phyloP scores from a whole-genome alignment of 2,329 filamentous ascomycete genomes.

The Pseudophaeomoniella oleicola region DNA sequence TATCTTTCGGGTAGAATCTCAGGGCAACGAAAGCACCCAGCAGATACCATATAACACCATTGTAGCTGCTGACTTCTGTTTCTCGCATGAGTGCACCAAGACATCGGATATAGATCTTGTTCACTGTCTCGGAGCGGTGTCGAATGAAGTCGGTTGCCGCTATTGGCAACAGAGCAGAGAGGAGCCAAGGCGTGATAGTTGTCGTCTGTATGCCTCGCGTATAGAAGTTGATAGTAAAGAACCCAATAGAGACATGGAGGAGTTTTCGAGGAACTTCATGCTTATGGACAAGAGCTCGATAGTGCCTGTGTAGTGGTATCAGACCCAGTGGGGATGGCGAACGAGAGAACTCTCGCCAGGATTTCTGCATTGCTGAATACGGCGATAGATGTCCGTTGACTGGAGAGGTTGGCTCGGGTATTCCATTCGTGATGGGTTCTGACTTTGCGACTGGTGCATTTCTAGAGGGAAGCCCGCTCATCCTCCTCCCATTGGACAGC shows the following conservation, averaged over 20 bases:
- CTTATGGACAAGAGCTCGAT: conserved; percentile 82
- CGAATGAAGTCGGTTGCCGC: conserved; percentile 67
- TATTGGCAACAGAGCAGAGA: conserved; percentile 70
- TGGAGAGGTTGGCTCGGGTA: conserved; percentile 19
- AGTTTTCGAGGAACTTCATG: conserved; percentile 92
- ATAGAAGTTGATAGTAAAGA: conserved; percentile 81
- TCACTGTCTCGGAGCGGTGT: conserved; percentile 67
- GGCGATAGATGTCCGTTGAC: conserved; percentile 60
- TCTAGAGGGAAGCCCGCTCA: conserved; percentile 38
- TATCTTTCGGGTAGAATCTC: conserved; percentile 80
- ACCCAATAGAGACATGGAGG: conserved; percentile 91
- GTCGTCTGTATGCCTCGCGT: conserved; percentile 59
- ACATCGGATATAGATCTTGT: conserved; percentile 69
- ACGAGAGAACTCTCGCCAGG: conserved; percentile 76
- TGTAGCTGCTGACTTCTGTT: conserved; percentile 85
- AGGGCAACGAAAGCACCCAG: conserved; percentile 79
- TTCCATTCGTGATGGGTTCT: conserved; percentile 22
- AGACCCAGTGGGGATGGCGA: conserved; percentile 85
- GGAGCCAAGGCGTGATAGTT: conserved; percentile 70
- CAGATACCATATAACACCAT: conserved; percentile 94
- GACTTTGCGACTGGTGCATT: conserved; percentile 29
- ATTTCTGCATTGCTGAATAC: conserved; percentile 39
- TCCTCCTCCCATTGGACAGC: conserved; percentile 26
- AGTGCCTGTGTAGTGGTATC: conserved; percentile 88
- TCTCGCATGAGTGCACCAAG: conserved; percentile 93